A percentile compares a stretch with the other conserved stretches of the same genome.
phyloP scores from a whole-genome alignment of 257 asterid species.

The Salvia hispanica region DNA sequence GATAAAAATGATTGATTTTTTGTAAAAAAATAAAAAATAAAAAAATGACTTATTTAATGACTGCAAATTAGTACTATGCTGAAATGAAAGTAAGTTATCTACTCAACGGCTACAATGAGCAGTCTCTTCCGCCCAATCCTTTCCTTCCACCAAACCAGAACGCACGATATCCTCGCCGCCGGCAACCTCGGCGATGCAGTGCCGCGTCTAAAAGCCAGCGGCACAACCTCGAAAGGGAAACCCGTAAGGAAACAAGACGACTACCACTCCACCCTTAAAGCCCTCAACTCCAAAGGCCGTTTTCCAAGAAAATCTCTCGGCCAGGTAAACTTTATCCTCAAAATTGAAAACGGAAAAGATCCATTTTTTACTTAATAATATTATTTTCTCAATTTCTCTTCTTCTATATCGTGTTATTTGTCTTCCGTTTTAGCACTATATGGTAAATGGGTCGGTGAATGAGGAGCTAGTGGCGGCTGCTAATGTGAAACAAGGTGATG shows the following conservation, averaged over 20 bases:
- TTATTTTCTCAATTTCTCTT: not conserved
- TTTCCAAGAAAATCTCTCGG: conserved; percentile 94
- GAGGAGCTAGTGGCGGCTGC: conserved; percentile 77
- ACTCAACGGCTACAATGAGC: conserved; percentile 33
- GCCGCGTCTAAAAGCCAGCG: conserved; percentile 32
- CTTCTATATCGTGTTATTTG: not conserved
- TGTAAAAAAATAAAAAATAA: too few species aligned
- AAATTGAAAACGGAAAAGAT: not conserved
- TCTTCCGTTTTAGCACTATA: conserved; percentile 70
- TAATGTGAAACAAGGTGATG: conserved; percentile 75
- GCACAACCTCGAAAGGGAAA: conserved; percentile 30
- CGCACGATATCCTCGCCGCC: conserved; percentile 35
- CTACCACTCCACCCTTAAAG: conserved; percentile 84
- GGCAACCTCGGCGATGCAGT: conserved; percentile 16
- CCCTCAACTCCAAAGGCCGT: conserved; percentile 92
- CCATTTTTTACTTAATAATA: not conserved
- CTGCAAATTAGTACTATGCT: too few species aligned
- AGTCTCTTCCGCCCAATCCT: conserved; percentile 36
- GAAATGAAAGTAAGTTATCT: too few species aligned
- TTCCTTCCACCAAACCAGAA: conserved; percentile 27
- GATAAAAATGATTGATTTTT: too few species aligned
- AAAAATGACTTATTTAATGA: too few species aligned
- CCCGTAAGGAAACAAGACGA: conserved; percentile 54
- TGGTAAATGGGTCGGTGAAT: conserved; percentile 74
- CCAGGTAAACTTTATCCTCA: conserved; percentile 46